A percentile compares a stretch with the other conserved stretches of the same genome.
These are phyloP conservation scores for Agrocybe praecox DNA, from an alignment of 768 basidiomycete species.

Conservation along the genomic window DNA sequence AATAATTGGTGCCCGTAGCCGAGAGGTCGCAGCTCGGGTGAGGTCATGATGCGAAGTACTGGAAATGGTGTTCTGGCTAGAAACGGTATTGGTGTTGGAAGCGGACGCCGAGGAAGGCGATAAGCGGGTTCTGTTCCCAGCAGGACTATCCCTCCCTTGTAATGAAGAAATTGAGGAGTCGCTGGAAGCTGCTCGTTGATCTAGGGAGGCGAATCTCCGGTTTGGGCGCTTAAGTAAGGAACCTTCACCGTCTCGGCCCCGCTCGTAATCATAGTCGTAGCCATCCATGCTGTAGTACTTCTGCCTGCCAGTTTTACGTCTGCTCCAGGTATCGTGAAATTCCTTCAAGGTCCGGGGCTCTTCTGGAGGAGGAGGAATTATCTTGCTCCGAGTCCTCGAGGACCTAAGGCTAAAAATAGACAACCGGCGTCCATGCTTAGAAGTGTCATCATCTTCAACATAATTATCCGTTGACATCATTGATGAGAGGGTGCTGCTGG, in stretches of 20 bases:
- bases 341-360: constrained; percentile 32
- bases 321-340: constrained; percentile 30
- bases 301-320: background rate
- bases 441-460: constrained; percentile 6
- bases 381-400: background rate
- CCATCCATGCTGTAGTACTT: background rate
- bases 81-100: background rate
- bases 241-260: background rate
- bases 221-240: constrained; percentile 28
- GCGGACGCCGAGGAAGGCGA: background rate
- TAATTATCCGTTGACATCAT: constrained; percentile 7
- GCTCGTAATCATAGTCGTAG: background rate
- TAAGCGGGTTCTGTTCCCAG: background rate
- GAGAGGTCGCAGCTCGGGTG: constrained; percentile 59
- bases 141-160: background rate
- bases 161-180: constrained; percentile 44
- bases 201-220: constrained; percentile 43
- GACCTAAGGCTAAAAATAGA: constrained; percentile 26
- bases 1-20: constrained; percentile 69
- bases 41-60: constrained; percentile 63
- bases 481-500: constrained; percentile 23
- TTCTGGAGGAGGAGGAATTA: constrained; percentile 29
- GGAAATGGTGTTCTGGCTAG: constrained; percentile 4
- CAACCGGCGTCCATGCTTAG: constrained; percentile 23
- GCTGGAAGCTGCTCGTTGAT: constrained; percentile 38